Evolutionary conservation across 805 yeast genomes (phyloP), one percentile per base, ranked within the genome.

Genomic region (Naumovozyma baii): DNA sequence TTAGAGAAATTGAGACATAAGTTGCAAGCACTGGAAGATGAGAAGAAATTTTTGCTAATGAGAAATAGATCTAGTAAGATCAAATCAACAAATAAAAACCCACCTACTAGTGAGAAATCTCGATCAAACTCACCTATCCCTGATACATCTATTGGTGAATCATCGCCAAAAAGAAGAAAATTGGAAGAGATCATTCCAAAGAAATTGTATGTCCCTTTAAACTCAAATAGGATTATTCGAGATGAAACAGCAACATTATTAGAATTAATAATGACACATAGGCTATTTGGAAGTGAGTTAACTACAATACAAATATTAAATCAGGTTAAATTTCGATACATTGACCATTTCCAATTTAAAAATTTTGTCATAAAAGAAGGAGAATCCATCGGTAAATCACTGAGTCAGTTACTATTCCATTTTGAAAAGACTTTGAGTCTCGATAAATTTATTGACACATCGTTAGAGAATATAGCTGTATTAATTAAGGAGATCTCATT

Each of bases 31-130:
- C 55, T 73, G 28, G 73, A 72, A 45, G 74, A 73, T 39, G 82
- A 78, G 47, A 73, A 72, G 51, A 66, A 70, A 56, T 79, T 80
- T 47, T 55, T 76, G 31, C 57, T 61, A 10, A 67, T 72, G 29
- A 81, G 76, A 45, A 57, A 69, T 38, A 67, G 64, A 43, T 69
- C 26, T 22, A 22, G 10, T 7, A 22, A 7, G 10, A 33, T 22
- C 36, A 12, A 17, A 33, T 13, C 12, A 15, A 14, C 36, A 19
- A 13, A 15, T 25, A 22, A 7, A 7, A 22, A 22, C 10, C 26
- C 7, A 22, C 9, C 10, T 22, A 10, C 26, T 22, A 14, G 26
- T 32, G 33, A 37, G 18, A 34, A 33, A 28, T 20, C 40, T 18
- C 16, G 37, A 5, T 4, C 41, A 15, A 16, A 34, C 18, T 30